Evolutionary conservation across 176 grass and related monocot genomes (phyloP), one percentile per base, ranked within the genome.

Genomic region (Triticum turgidum): DNA sequence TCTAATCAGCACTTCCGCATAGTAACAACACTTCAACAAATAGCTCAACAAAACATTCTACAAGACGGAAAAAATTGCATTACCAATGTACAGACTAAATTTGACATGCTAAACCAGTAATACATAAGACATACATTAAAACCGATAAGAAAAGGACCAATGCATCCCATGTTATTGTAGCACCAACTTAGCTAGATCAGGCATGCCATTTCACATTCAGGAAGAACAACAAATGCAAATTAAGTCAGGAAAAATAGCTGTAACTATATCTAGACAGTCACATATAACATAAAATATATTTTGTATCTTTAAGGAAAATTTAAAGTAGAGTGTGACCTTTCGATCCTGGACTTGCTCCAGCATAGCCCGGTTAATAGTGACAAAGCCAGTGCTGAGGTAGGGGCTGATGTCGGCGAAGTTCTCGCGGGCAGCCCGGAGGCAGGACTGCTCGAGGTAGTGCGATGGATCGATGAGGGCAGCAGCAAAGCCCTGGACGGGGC

Each of bases 321-420:
- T 30, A 76, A 52, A 76, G 42, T 32, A 76, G 73, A 52, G 49
- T 39, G 1, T 65, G 21, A 87, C 71, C 86, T 83, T 44, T 84
- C 90, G 79, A 37, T 25, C 68, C 32, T 93, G 82, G 85, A 93
- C 41, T 41, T 86, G 73, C 61, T 93, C 88, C 61, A 93, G 71
- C 67, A 93, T 90, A 30, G 91, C 91, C 45, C 29, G 85, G 82
- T 93, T 93, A 21, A 81, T 89, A 21, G 88, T 87, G 49, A 73
- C 86, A 77, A 90, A 87, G 18, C 85, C 73, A 15, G 80, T 80
- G 21, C 81, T 76, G 18, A 93, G 21, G 73, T 24, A 82, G 30
- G 44, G 79, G 63, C 25, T 68, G 25, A 81, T 45, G 41, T 3
- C 0, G 18, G 38, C 35, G 27, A 71, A 83, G 49, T n/a, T 82